These are phyloP conservation scores for Trichoderma asperellum DNA, from an alignment of 2,329 filamentous ascomycete species.

Conservation along the genomic window DNA sequence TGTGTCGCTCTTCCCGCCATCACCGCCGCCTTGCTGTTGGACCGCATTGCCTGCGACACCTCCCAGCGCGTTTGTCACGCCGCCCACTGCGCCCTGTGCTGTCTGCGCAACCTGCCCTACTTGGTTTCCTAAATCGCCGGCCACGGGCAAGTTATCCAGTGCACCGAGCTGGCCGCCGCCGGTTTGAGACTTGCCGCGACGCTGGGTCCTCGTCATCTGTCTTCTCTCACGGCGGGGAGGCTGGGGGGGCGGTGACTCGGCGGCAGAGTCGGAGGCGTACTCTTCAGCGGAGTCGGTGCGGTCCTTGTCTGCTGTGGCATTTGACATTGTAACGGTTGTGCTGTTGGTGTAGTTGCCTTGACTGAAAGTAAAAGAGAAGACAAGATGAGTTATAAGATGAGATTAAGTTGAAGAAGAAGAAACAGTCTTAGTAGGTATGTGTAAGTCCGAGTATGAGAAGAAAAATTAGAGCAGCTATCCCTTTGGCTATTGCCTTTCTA, in stretches of 20 bases:
- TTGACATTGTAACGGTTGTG: conserved; percentile 23
- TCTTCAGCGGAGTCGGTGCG: conserved; percentile 24
- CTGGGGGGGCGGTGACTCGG: conserved; percentile 23
- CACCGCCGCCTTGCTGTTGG: conserved; percentile 41
- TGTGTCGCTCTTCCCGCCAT: conserved; percentile 61
- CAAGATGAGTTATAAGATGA: neutral
- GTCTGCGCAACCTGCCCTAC: conserved; percentile 41
- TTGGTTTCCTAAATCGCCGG: conserved; percentile 37
- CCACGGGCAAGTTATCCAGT: conserved; percentile 44
- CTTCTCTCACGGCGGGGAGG: conserved; percentile 19
- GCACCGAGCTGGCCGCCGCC: conserved; percentile 12
- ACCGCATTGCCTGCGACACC: conserved; percentile 45
- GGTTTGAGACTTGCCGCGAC: neutral
- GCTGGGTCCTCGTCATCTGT: conserved; percentile 1
- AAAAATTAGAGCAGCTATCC: neutral
- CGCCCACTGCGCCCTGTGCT: conserved; percentile 44
- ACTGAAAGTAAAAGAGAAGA: neutral
- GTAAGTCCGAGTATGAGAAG: neutral
- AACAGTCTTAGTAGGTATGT: neutral
- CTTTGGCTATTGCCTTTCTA: conserved; percentile 4
- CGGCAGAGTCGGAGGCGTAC: conserved; percentile 22
- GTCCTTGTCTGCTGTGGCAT: conserved; percentile 21
- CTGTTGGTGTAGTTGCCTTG: neutral
- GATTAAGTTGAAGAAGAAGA: neutral
- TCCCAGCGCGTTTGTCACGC: conserved; percentile 49